Evolutionary conservation across 2,329 filamentous ascomycete genomes (phyloP), one percentile per base, ranked within the genome.

Genomic region (Neofusicoccum sp.): DNA sequence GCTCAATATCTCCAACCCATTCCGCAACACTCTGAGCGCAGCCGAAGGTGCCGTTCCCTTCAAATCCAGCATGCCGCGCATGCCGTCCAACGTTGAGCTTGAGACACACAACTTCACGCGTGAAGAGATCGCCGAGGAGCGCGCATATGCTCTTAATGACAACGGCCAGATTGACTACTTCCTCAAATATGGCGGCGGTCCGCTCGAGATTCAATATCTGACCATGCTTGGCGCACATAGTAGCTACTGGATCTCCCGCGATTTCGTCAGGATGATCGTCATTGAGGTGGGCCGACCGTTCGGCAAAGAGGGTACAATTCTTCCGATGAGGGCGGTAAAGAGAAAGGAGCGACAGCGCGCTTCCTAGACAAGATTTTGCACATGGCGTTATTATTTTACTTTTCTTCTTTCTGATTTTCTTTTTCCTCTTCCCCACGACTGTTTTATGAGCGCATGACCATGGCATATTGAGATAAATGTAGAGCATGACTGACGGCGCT

Each of bases 141-240:
- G 93, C 67, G 92, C 93, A 65, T 88, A 87, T 63, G 74, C 96
- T 6, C 84, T 99, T 3, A 99, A 99, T 67, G 95, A 99, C 68
- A 98, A 98, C 66, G 93, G 93, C 0, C 95, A 99, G 75, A 88
- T 99, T 41, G 95, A 99, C 73, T 99, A 86, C 75, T 96, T 89
- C 68, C 78, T 99, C 51, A 86, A 86, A 51, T 92, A 91, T 6
- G 90, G 91, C 0, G 89, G 90, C 1, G 95, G 95, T 0, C 89
- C 93, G 3, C 79, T 99, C 36, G 95, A 96, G 75, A 92, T 97
- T 26, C 93, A 98, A 75, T 99, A 99, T 72, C 76, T 98, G 36
- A 97, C 96, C 66, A 99, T 99, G 95, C 78, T 99, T 59, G 90
- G 91, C 61, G 95, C 95, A 7, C 95, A 99, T 75, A 92, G 90